Percentiles rank a stretch among this genome's conserved stretches.
These are phyloP conservation scores for Cytospora chrysosperma DNA, from an alignment of 2,329 filamentous ascomycete species.

Conservation along the genomic window DNA sequence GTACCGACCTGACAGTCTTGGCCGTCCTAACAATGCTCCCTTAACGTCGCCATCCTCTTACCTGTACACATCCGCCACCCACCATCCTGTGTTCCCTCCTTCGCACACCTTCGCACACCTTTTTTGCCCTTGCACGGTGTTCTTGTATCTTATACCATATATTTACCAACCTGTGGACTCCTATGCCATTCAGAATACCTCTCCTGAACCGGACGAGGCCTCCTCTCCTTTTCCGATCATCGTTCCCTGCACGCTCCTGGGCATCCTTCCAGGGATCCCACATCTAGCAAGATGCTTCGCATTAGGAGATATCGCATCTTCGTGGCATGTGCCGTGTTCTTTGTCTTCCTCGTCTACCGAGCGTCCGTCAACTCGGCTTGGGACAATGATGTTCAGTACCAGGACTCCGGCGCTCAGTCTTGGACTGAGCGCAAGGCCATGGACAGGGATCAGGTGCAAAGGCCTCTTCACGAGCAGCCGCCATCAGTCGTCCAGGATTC, in stretches of 20 bases:
- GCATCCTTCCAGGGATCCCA: background rate
- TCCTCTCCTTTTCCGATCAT: background rate
- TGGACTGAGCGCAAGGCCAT: slow-evolving; percentile 3
- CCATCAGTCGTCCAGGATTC: slow-evolving; percentile 5
- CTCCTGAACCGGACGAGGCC: background rate
- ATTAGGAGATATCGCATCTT: slow-evolving; percentile 62
- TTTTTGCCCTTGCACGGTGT: background rate
- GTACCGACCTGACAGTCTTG: background rate
- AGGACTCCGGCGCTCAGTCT: slow-evolving; percentile 12
- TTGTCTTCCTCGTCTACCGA: slow-evolving; percentile 55
- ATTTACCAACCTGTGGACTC: background rate
- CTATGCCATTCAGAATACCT: background rate
- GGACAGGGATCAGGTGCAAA: slow-evolving; percentile 1
- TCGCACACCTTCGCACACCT: background rate
- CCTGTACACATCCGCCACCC: background rate
- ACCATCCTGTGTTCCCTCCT: background rate
- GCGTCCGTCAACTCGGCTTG: slow-evolving; percentile 42
- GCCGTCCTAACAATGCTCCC: background rate
- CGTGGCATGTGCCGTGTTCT: slow-evolving; percentile 52
- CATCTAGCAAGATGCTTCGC: slow-evolving; percentile 47
- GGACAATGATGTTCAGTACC: slow-evolving; percentile 27
- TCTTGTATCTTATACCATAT: background rate
- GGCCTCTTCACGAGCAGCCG: slow-evolving; percentile 1
- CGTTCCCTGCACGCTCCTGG: background rate
- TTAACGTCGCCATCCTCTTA: background rate